Percentiles rank a stretch among this genome's conserved stretches.
These are phyloP conservation scores for Krasilnikovozyma curviuscula DNA, from an alignment of 768 basidiomycete genomes.

Conservation along the genomic window DNA sequence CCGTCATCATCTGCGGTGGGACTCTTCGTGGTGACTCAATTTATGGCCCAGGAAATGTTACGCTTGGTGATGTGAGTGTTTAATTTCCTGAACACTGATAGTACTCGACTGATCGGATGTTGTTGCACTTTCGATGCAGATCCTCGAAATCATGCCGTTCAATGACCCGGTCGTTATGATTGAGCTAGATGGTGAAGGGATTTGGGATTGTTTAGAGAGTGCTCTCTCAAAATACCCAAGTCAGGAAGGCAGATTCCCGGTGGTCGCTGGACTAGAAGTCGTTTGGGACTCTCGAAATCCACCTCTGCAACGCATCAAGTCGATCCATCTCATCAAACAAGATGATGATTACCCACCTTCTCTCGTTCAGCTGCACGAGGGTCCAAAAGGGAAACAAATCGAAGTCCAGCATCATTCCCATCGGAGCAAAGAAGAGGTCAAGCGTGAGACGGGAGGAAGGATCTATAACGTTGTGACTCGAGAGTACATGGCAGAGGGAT, in stretches of 20 bases:
- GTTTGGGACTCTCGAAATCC: slow-evolving; percentile 65
- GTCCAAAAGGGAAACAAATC: slow-evolving; percentile 21
- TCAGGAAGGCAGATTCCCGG: slow-evolving; percentile 82
- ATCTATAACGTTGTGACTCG: slow-evolving; percentile 48
- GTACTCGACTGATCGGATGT: background rate
- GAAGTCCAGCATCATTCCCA: slow-evolving; percentile 17
- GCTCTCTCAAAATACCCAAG: slow-evolving; percentile 62
- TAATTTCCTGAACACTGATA: background rate
- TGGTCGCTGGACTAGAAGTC: slow-evolving; percentile 64
- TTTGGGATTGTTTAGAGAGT: slow-evolving; percentile 63
- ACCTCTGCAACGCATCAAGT: slow-evolving; percentile 51
- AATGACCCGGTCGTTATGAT: slow-evolving; percentile 66
- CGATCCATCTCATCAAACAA: slow-evolving; percentile 32
- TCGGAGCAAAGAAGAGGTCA: slow-evolving; percentile 31
- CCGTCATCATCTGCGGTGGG: slow-evolving; percentile 21
- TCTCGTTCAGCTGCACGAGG: slow-evolving; percentile 20
- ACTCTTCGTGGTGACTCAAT: slow-evolving; percentile 67
- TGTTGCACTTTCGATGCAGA: background rate
- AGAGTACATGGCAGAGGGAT: slow-evolving; percentile 51
- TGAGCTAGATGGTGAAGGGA: slow-evolving; percentile 34
- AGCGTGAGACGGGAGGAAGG: slow-evolving; percentile 34
- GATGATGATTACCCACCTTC: slow-evolving; percentile 3
- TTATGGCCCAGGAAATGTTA: slow-evolving; percentile 62
- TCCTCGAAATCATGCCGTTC: slow-evolving; percentile 60
- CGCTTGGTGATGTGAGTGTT: slow-evolving; percentile 57